Percentiles rank a stretch among this genome's conserved stretches.
These are phyloP conservation scores for Lonicera japonica DNA, from an alignment of 129 eudicot genomes.

Conservation along the genomic window DNA sequence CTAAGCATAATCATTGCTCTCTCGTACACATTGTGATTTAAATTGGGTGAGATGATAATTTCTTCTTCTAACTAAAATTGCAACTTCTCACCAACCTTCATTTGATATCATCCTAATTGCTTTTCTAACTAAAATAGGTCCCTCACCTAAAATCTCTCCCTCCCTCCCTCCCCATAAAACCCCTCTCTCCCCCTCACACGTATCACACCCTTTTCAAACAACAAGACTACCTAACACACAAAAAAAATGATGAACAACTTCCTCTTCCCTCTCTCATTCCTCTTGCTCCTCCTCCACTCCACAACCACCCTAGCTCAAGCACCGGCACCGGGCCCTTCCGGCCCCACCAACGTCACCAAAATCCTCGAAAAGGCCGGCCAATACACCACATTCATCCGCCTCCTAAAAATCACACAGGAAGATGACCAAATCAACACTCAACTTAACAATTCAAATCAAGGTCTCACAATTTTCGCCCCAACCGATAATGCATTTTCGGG, in stretches of 20 bases:
- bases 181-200: slow-evolving; percentile 11
- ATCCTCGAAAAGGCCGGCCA: slow-evolving; percentile 85
- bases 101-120: neutral
- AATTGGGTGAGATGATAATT: neutral
- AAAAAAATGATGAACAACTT: slow-evolving; percentile 20
- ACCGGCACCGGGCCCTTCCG: slow-evolving; percentile 66
- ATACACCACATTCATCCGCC: slow-evolving; percentile 70
- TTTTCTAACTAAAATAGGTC: slow-evolving; percentile 9
- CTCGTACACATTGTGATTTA: too few species aligned
- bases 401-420: slow-evolving; percentile 38
- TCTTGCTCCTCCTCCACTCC: slow-evolving; percentile 31
- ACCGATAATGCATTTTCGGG: slow-evolving; percentile 70
- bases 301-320: slow-evolving; percentile 48
- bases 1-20: too few species aligned
- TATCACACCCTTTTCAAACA: neutral
- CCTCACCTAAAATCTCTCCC: slow-evolving; percentile 13
- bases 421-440: slow-evolving; percentile 79
- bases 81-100: slow-evolving; percentile 22
- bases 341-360: slow-evolving; percentile 69
- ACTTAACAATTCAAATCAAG: slow-evolving; percentile 79
- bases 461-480: slow-evolving; percentile 77
- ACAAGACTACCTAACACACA: neutral
- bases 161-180: slow-evolving; percentile 16
- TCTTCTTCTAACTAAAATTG: slow-evolving; percentile 7
- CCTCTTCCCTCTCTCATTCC: slow-evolving; percentile 13